A percentile compares a stretch with the other conserved stretches of the same genome.
Conservation (phyloP, 495 filamentous ascomycete genomes). For the Echria macrotheca region DNA sequence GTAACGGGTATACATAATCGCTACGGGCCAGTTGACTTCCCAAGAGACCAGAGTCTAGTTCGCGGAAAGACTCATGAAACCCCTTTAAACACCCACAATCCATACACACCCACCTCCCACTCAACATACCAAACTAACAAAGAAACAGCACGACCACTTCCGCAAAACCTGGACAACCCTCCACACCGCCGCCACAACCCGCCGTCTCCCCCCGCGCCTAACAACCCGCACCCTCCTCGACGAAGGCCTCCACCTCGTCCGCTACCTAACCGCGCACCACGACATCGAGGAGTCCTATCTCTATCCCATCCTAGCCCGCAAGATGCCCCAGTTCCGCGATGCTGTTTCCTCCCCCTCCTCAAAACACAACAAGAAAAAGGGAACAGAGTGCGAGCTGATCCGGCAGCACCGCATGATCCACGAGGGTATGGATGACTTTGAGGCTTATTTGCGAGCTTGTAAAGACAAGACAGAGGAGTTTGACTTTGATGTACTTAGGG, state of each 20-base stretch:
- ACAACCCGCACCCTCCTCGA: slow-evolving; percentile 55
- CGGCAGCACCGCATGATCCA: slow-evolving; percentile 82
- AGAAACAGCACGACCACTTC: slow-evolving; percentile 66
- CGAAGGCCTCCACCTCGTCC: slow-evolving; percentile 59
- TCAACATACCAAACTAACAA: neutral
- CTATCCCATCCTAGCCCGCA: slow-evolving; percentile 68
- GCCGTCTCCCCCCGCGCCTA: slow-evolving; percentile 50
- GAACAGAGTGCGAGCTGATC: slow-evolving; percentile 48
- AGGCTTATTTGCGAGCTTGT: slow-evolving; percentile 62
- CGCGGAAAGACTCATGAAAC: no score
- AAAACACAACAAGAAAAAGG: slow-evolving; percentile 1
- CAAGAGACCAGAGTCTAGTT: no score
- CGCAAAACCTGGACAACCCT: slow-evolving; percentile 65
- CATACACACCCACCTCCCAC: neutral
- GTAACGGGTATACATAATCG: no score
- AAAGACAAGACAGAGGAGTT: slow-evolving; percentile 61
- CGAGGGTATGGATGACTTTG: slow-evolving; percentile 66
- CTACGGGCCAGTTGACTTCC: no score
- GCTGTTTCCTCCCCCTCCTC: neutral
- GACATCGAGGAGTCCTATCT: slow-evolving; percentile 77
- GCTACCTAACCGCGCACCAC: slow-evolving; percentile 72
- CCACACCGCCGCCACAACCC: slow-evolving; percentile 50
- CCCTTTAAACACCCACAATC: neutral
- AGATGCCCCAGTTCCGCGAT: slow-evolving; percentile 72
- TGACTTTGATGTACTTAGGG: slow-evolving; percentile 60